These are phyloP conservation scores for Potentilla sterilis DNA, from an alignment of 306 rosid species.

Conservation along the genomic window DNA sequence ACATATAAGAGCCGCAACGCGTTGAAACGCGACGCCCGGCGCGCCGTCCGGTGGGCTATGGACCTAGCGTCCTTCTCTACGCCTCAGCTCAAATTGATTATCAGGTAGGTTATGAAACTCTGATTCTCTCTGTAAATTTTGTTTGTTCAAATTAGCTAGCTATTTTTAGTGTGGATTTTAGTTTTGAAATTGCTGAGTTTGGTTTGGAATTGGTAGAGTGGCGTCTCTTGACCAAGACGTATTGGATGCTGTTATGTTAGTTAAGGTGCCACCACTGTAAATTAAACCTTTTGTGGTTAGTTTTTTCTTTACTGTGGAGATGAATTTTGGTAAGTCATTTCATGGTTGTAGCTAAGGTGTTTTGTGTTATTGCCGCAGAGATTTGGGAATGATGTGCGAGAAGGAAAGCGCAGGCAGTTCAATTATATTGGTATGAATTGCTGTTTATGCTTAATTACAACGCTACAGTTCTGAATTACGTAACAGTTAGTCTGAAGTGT, in stretches of 20 bases:
- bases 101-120: constrained; percentile 36
- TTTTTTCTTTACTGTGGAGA: constrained; percentile 21
- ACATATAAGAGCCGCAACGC: constrained; percentile 70
- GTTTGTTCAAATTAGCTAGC: neutral
- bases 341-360: constrained; percentile 52
- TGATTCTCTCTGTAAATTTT: neutral
- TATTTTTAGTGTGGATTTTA: neutral
- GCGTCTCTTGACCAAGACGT: constrained; percentile 59
- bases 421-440: constrained; percentile 69
- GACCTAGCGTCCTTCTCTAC: constrained; percentile 70
- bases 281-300: constrained; percentile 25
- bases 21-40: constrained; percentile 76
- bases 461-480: neutral
- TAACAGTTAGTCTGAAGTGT: neutral
- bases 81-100: constrained; percentile 73
- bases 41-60: constrained; percentile 80
- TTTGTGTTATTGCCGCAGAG: constrained; percentile 63
- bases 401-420: constrained; percentile 90
- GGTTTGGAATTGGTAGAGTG: constrained; percentile 37
- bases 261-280: constrained; percentile 51
- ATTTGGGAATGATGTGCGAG: constrained; percentile 80
- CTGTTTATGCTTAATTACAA: neutral
- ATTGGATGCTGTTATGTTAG: constrained; percentile 61
- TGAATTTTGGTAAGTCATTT: neutral
- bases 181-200: neutral